phyloP scores from a whole-genome alignment of 2,329 filamentous ascomycete species.

The Gnomoniopsis smithogilvyi region DNA sequence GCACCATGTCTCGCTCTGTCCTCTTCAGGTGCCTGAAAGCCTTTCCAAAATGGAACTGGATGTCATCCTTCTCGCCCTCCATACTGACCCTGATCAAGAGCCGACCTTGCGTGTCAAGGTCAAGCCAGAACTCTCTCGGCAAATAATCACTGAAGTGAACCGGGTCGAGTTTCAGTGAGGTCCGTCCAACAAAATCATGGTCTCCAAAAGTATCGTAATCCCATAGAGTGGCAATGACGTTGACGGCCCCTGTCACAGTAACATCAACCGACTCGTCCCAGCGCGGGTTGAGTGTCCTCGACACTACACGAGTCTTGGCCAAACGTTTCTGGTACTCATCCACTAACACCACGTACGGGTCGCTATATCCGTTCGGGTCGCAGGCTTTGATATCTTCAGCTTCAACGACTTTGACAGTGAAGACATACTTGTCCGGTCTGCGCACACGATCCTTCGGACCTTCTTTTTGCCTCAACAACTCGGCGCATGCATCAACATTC shows the following conservation, averaged over 20 bases:
- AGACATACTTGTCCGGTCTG: constrained; percentile 85
- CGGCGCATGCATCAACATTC: constrained; percentile 87
- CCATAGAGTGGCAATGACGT: constrained; percentile 96
- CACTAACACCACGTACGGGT: constrained; percentile 94
- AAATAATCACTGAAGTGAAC: constrained; percentile 94
- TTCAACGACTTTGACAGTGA: constrained; percentile 98
- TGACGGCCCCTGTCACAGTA: constrained; percentile 84
- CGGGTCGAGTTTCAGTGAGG: constrained; percentile 98
- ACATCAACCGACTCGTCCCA: constrained; percentile 99
- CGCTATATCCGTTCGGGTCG: constrained; percentile 88
- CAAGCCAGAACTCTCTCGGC: constrained; percentile 95
- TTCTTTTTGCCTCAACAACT: constrained; percentile 71
- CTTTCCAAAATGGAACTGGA: constrained; percentile 97
- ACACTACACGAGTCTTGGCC: constrained; percentile 89
- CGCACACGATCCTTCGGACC: constrained; percentile 61
- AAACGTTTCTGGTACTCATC: constrained; percentile 98
- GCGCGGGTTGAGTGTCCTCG: constrained; percentile 84
- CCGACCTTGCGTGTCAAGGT: constrained; percentile 91
- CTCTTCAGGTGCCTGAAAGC: constrained; percentile 93
- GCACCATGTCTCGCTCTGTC: constrained; percentile 96
- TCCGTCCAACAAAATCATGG: constrained; percentile 94
- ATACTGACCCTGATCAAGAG: constrained; percentile 90
- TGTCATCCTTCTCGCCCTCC: constrained; percentile 97
- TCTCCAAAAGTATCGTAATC: constrained; percentile 97
- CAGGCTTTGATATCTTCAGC: constrained; percentile 98